Base-by-base conservation (phyloP, 2,329 filamentous ascomycete species). In the Colletotrichum ledebouriae region DNA sequence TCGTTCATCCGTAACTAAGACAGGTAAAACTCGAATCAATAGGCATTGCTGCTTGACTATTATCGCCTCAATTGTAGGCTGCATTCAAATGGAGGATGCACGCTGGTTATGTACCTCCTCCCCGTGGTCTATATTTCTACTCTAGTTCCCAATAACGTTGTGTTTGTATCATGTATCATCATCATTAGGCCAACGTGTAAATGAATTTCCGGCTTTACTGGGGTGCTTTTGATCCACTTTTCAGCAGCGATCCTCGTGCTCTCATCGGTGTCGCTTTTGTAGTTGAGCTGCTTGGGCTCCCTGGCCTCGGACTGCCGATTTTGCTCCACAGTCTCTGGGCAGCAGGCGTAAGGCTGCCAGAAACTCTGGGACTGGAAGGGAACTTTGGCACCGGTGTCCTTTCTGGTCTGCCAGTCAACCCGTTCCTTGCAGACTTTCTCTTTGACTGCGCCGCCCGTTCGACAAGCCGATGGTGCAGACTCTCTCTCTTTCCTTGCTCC, bases 391-490 rank as follows among this genome's bases (percentile, higher is more conserved):
- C 86, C 0, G 90, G 89, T 3, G 87, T 89, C 66, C 81, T 79
- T 37, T 87, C 84, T 12, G 81, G 83, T 72, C 85, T 91, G 13
- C 86, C 89, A 4, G 85, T 88, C 70, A 88, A 84, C 25, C 88
- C 89, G 17, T 86, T 81, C 63, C 85, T 86, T 7, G 86, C 84
- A 4, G 87, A 85, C 29, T 85, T 84, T 57, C 90, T 87, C 76
- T 94, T 94, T 3, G 86, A 91, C 73, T 89, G 89, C 12, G 92
- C 88, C 22, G 93, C 92, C 59, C 89, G 89, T 70, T 97, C 94
- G 2, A 98, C 94, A 86, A 98, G 93, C 41, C 90, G 88, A 74
- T 95, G 89, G 77, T 97, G 94, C 33, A 98, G 81, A 41, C 89
- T 89, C 80, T 98, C 96, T 42, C 95, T 85, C 70, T 87, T 89